Conservation (phyloP, 108 stramenopile genomes). For the Pseudonitzschia multiseries region DNA sequence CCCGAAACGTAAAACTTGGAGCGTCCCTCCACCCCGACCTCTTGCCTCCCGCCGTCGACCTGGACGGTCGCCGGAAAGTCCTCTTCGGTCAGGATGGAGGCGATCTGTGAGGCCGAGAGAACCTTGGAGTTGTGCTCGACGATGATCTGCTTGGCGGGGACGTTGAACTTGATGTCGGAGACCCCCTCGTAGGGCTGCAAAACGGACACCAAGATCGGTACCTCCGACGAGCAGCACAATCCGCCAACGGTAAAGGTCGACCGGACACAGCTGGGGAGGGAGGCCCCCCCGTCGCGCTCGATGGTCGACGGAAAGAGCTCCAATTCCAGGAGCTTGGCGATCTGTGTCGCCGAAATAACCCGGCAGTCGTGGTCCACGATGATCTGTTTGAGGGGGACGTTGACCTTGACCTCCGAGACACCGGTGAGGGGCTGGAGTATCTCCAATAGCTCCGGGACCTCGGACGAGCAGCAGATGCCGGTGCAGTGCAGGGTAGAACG, state of each 20-base stretch:
- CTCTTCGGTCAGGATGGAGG: not conserved
- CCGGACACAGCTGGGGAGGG: conserved; percentile 1
- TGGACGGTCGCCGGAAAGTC: not conserved
- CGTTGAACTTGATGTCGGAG: not conserved
- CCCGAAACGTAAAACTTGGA: conserved; percentile 48
- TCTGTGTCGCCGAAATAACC: conserved; percentile 9
- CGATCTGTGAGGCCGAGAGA: conserved; percentile 1
- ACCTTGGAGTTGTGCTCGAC: conserved; percentile 11
- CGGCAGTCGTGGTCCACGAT: conserved; percentile 2
- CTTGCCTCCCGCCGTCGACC: not conserved
- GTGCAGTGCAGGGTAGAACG: not conserved
- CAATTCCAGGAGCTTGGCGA: not conserved
- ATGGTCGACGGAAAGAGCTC: conserved; percentile 8
- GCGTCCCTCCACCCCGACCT: conserved; percentile 26
- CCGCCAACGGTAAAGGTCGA: not conserved
- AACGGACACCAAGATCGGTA: not conserved
- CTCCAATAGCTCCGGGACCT: conserved; percentile 7
- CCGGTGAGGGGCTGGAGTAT: not conserved
- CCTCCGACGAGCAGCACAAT: conserved; percentile 10
- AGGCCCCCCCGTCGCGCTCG: conserved; percentile 4
- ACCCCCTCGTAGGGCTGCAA: conserved; percentile 5
- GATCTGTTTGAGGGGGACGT: conserved; percentile 9
- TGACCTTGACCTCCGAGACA: conserved; percentile 3
- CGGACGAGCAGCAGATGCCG: conserved; percentile 10
- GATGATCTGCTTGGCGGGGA: not conserved